A percentile compares a stretch with the other conserved stretches of the same genome.
Evolutionary conservation across 2,329 filamentous ascomycete species (phyloP).

Genomic region (Aspergillus sp.): DNA sequence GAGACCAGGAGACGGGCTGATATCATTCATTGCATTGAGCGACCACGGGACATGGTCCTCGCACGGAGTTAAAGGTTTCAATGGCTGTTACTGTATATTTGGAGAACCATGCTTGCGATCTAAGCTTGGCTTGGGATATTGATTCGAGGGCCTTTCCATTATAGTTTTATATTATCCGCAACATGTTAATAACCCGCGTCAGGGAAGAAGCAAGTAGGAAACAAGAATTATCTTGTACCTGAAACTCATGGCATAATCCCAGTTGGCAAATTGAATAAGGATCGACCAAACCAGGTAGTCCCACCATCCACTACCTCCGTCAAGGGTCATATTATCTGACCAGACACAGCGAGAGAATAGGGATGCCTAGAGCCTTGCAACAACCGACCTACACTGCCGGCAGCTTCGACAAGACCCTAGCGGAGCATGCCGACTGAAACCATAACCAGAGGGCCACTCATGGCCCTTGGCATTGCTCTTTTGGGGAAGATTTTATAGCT

Average conservation of each 20-base stretch:
- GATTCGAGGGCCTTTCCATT: not conserved
- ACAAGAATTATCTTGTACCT: too few relatives aligned
- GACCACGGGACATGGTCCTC: conserved; percentile 18
- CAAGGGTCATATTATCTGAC: too few relatives aligned
- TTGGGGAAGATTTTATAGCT: conserved; percentile 22
- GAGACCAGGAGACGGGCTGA: not conserved
- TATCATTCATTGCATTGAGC: conserved; percentile 16
- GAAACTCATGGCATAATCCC: too few relatives aligned
- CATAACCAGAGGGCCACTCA: conserved; percentile 6
- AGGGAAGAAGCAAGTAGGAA: too few relatives aligned
- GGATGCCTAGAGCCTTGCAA: conserved; percentile 13
- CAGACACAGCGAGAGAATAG: not conserved
- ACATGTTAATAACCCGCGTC: too few relatives aligned
- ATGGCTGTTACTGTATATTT: conserved; percentile 5
- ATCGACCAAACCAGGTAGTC: not conserved
- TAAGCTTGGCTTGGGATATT: not conserved
- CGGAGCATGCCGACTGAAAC: not conserved
- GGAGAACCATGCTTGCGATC: conserved; percentile 1
- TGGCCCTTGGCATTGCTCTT: conserved; percentile 7
- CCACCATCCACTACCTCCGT: too few relatives aligned
- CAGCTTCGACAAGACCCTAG: conserved; percentile 16
- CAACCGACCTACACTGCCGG: conserved; percentile 33
- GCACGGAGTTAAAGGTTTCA: conserved; percentile 18
- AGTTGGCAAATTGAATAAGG: not conserved
- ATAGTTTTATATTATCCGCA: too few relatives aligned